phyloP scores from a whole-genome alignment of 805 yeast species.

The Lachancea waltii region DNA sequence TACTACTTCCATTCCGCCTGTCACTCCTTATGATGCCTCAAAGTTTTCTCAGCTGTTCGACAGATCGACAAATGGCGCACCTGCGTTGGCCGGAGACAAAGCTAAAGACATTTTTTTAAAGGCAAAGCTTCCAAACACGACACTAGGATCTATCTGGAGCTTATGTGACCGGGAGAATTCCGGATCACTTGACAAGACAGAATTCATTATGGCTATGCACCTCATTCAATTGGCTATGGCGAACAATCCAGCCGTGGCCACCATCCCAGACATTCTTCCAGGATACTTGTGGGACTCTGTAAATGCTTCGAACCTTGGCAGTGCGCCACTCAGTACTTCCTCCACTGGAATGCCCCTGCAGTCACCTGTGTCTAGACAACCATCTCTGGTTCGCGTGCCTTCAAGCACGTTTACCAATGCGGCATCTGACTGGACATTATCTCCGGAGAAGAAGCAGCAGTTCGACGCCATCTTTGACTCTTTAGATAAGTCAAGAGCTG shows the following conservation, averaged over 20 bases:
- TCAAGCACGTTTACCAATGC: constrained; percentile 33
- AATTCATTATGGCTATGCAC: constrained; percentile 92
- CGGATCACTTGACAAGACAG: constrained; percentile 67
- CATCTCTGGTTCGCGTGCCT: constrained; percentile 29
- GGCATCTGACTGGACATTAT: constrained; percentile 57
- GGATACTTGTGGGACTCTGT: constrained; percentile 35
- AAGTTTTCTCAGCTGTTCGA: constrained; percentile 69
- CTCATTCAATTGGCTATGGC: constrained; percentile 65
- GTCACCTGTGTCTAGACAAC: constrained; percentile 29
- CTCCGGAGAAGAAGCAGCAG: constrained; percentile 64
- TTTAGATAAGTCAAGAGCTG: constrained; percentile 59
- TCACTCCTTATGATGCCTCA: constrained; percentile 51
- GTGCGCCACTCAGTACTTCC: constrained; percentile 23
- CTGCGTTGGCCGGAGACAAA: constrained; percentile 60
- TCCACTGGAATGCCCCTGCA: constrained; percentile 25
- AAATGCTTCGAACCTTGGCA: constrained; percentile 16
- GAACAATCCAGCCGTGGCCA: constrained; percentile 52
- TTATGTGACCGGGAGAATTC: constrained; percentile 70
- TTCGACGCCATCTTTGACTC: constrained; percentile 74
- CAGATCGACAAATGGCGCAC: constrained; percentile 46
- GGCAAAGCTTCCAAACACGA: constrained; percentile 73
- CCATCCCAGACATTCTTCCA: constrained; percentile 47
- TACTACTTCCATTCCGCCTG: constrained; percentile 40
- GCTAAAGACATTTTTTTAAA: constrained; percentile 85
- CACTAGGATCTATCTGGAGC: constrained; percentile 83